Conservation (phyloP, 129 eudicot genomes). For the Centella asiatica region DNA sequence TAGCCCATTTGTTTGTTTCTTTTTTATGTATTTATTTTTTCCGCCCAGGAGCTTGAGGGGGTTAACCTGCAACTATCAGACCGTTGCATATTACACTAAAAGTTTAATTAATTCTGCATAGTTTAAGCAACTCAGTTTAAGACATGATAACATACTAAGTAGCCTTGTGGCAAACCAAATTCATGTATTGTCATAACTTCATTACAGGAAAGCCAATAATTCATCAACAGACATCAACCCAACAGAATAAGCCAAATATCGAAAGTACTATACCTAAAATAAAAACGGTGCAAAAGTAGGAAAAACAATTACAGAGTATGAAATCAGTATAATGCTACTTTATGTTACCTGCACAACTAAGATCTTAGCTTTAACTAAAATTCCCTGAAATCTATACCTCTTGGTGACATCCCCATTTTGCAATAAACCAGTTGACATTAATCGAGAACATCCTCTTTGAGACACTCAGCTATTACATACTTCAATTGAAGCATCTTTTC, state of each 20-base stretch:
- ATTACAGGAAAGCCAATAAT: not conserved
- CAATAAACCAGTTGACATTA: conserved; percentile 18
- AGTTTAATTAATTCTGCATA: too few relatives aligned
- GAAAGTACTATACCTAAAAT: not conserved
- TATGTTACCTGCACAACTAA: not conserved
- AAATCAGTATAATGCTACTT: not conserved
- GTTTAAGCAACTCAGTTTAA: too few relatives aligned
- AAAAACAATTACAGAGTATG: not conserved
- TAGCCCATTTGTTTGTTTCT: too few relatives aligned
- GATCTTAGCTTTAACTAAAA: not conserved
- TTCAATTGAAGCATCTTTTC: conserved; percentile 61
- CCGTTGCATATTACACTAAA: too few relatives aligned
- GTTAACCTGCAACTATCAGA: too few relatives aligned
- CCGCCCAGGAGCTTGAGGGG: too few relatives aligned
- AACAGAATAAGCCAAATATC: not conserved
- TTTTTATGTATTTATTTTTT: too few relatives aligned
- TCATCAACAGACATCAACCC: not conserved
- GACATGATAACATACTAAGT: not conserved
- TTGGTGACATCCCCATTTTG: not conserved
- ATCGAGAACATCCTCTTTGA: conserved; percentile 40
- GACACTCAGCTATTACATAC: conserved; percentile 47
- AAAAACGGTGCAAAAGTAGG: not conserved
- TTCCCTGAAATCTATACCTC: not conserved
- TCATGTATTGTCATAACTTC: not conserved
- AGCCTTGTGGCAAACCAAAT: not conserved